phyloP scores from a whole-genome alignment of 164 flowering plant species.

The Sedum album region DNA sequence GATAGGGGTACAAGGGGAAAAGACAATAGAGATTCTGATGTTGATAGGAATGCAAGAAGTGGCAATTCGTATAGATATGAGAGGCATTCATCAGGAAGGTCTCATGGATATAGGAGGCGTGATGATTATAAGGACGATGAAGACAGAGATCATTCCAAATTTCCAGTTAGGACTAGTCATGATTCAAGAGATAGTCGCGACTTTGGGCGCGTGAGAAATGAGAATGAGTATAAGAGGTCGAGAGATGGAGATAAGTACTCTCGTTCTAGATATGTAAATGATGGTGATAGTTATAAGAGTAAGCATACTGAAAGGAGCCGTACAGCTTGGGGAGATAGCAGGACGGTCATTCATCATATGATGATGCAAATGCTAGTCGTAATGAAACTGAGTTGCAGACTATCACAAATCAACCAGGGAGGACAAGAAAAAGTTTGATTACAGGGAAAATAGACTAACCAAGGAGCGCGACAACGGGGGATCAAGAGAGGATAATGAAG shows the following conservation, averaged over 20 bases:
- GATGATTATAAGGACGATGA: slow-evolving; percentile 53
- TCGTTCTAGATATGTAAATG: slow-evolving; percentile 32
- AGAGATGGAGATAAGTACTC: slow-evolving; percentile 38
- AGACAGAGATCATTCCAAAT: slow-evolving; percentile 34
- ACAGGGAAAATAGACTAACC: slow-evolving; percentile 23
- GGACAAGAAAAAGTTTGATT: slow-evolving; percentile 34
- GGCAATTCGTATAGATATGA: slow-evolving; percentile 42
- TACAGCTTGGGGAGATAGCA: slow-evolving; percentile 28
- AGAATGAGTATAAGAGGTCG: slow-evolving; percentile 36
- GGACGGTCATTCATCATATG: slow-evolving; percentile 30
- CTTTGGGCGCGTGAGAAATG: slow-evolving; percentile 33
- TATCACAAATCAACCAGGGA: slow-evolving; percentile 24
- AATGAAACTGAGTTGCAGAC: slow-evolving; percentile 28
- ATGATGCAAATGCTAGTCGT: slow-evolving; percentile 33
- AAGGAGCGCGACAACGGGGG: slow-evolving; percentile 11
- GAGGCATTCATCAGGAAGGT: slow-evolving; percentile 42
- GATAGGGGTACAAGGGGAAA: slow-evolving; percentile 29
- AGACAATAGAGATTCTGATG: slow-evolving; percentile 32
- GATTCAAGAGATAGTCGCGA: slow-evolving; percentile 29
- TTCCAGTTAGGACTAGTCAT: slow-evolving; percentile 36
- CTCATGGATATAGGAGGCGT: slow-evolving; percentile 36
- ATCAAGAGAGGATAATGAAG: slow-evolving; percentile 12
- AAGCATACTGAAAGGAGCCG: slow-evolving; percentile 42
- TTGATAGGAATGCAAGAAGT: slow-evolving; percentile 30
- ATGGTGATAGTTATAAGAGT: slow-evolving; percentile 30